Evolutionary conservation across 148 eudicot species (phyloP), one percentile per base, ranked within the genome.

Genomic region (Vaccinium myrtillus): DNA sequence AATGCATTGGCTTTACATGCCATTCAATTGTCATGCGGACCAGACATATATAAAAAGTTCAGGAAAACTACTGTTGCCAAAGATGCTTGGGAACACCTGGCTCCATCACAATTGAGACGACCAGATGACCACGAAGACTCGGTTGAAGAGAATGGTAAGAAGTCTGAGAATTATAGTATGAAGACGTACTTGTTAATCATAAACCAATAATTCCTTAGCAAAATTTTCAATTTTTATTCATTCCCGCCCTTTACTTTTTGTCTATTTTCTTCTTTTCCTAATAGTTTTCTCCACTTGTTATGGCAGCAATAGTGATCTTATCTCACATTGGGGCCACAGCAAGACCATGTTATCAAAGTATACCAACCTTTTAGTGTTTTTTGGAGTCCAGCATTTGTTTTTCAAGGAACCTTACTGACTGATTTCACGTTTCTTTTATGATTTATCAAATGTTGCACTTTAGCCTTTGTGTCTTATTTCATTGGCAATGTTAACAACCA

Each of bases 1-100:
- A 65, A 65, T 65, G 71, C 32, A 23, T 10, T 65, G 71, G 71
- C 71, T 65, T 65, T 65, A 65, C 71, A 65, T 65, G 71, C 71
- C 71, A n/a, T 65, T 65, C 71, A 65, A 65, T 2, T 65, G 30
- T 65, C 71, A 2, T 65, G 71, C 14, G 71, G 71, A n/a, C 71
- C 71, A 65, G 71, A 65, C 30, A n/a, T 23, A 65, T 65, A 23
- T n/a, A 65, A 65, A 65, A 65, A 65, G 71, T 65, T 65, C 0
- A 3, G 32, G 32, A 65, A 65, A 65, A 23, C 71, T 65, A 23
- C 71, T 65, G 23, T 30, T 65, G 71, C 71, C 71, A 65, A 65
- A 65, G 71, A 65, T 65, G 71, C 71, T 21, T 65, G 71, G 71
- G 71, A 65, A n/a, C 71, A 65, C 71, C 30, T 65, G 71, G 32